Base-by-base conservation (phyloP, 768 basidiomycete genomes). In the Tulasnella sp. region DNA sequence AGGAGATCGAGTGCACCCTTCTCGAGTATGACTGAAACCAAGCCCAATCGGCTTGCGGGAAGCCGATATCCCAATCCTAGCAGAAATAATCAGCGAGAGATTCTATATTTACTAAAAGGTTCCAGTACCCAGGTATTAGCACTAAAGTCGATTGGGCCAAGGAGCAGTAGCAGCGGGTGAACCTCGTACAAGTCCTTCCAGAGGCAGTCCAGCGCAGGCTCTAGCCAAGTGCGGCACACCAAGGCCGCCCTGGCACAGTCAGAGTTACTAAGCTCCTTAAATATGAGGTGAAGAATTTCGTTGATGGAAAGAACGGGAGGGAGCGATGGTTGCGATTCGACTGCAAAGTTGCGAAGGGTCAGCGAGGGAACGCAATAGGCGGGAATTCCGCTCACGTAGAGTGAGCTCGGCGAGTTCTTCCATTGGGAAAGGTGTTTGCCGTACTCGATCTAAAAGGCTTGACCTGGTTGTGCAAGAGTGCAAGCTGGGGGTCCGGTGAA, bases 391-490 rank as follows among this genome's bases (percentile, higher is more conserved):
- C 11, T n/a, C 24, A 54, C 54, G 24, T n/a, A 12, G 9, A 12
- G 11, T 6, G 54, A n/a, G 24, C 54, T 54, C 24, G 54, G 54
- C 54, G 24, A 12, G 5, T 54, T n/a, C 54, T 54, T 54, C 54
- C 24, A 54, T 54, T 12, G 5, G n/a, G 24, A 54, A 5, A n/a
- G 54, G 22, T 54, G 54, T 50, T 50, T 50, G 48, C 8, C 24
- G 22, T n/a, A n/a, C 24, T 54, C 6, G 24, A 54, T 54, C 5
- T 24, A 11, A 54, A n/a, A 54, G 24, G 54, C 54, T 54, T 54
- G 50, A 50, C 22, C 11, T 20, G 18, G 22, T 41, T 50, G 20
- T 50, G 50, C 11, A 54, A 8, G n/a, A 6, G 54, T 91, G 20
- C 24, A 12, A 7, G 24, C 24, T 7, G 18, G 46, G 14, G 24